Evolutionary conservation across 331 rosid genomes (phyloP), one percentile per base, ranked within the genome.

Genomic region (Stylosanthes scabra): DNA sequence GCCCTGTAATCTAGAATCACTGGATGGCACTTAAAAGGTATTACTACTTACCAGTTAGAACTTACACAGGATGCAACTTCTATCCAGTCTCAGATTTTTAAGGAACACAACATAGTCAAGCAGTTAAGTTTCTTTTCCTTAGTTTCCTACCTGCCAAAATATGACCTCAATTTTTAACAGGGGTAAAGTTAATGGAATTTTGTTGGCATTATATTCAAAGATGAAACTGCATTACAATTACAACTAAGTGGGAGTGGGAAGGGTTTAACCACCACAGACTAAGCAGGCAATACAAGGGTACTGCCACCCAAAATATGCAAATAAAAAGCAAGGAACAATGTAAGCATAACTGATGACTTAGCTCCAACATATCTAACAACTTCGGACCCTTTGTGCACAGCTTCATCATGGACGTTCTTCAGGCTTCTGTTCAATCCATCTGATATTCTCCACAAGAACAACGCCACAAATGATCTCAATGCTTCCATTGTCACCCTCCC

Each of bases 401-500:
- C 89, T 76, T 85, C 91, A 51, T 86, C 90, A 51, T 76, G 96
- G 71, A 85, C 84, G 37, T 58, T 81, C 59, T 75, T 80, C 56
- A 85, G 10, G 66, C 92, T 83, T 76, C 78, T 87, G 49, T 83
- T 94, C 52, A 87, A 78, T 25, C 89, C 88, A 27, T 89, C 96
- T 25, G 88, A 59, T 9, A 88, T 74, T 81, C 86, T 84, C 87
- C 82, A 83, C 41, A 87, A 14, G 72, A 90, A 40, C 39, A 88
- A 83, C 50, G 79, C 96, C 82, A 86, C 81, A 56, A 94, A 71
- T 7, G 97, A 91, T 75, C 93, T 85, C 7, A 84, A 69, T 2
- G 97, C 83, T 68, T 91, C 93, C 11, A 90, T 82, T 16, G 97
- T 91, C 67, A 90, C 96, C 74, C 97, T 87, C 66, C 99, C 96